A percentile compares a stretch with the other conserved stretches of the same genome.
These are phyloP conservation scores for Bifiguratus adelaidae DNA, from an alignment of 192 early-diverging fungal species.

Conservation along the genomic window DNA sequence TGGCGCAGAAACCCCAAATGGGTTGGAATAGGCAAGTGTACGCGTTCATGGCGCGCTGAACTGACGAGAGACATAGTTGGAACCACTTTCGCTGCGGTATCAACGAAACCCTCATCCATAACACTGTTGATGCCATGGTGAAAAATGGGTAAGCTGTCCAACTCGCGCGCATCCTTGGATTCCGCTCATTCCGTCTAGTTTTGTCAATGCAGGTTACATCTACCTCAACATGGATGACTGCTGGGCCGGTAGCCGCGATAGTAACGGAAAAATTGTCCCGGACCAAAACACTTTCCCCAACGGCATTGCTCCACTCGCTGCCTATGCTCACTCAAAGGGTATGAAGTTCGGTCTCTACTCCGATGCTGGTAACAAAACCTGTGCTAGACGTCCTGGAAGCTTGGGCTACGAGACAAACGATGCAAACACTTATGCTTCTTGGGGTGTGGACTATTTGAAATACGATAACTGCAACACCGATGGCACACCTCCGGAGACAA, in stretches of 20 bases:
- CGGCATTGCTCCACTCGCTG: slow-evolving; percentile 34
- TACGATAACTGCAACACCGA: slow-evolving; percentile 50
- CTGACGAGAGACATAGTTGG: slow-evolving; percentile 43
- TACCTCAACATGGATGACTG: slow-evolving; percentile 50
- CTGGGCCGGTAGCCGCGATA: slow-evolving; percentile 32
- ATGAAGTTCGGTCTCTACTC: slow-evolving; percentile 22
- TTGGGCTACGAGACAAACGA: slow-evolving; percentile 32
- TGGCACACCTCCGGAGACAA: slow-evolving; percentile 16
- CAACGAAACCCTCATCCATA: slow-evolving; percentile 33
- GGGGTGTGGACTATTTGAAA: slow-evolving; percentile 54
- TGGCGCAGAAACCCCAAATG: background rate
- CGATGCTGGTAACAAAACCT: slow-evolving; percentile 35
- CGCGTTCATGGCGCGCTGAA: background rate
- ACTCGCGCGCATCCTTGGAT: background rate
- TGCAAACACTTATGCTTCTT: slow-evolving; percentile 32
- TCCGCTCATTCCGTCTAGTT: slow-evolving; percentile 20
- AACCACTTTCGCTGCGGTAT: slow-evolving; percentile 37
- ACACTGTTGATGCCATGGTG: slow-evolving; percentile 35
- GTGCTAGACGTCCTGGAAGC: slow-evolving; percentile 34
- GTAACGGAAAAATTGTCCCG: slow-evolving; percentile 12
- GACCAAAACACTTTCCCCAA: slow-evolving; percentile 36
- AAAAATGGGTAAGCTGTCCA: slow-evolving; percentile 9
- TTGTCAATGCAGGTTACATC: slow-evolving; percentile 33
- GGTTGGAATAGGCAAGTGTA: background rate
- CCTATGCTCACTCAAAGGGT: slow-evolving; percentile 28